These are phyloP conservation scores for Amanita phalloides DNA, from an alignment of 768 basidiomycete genomes.

Conservation along the genomic window DNA sequence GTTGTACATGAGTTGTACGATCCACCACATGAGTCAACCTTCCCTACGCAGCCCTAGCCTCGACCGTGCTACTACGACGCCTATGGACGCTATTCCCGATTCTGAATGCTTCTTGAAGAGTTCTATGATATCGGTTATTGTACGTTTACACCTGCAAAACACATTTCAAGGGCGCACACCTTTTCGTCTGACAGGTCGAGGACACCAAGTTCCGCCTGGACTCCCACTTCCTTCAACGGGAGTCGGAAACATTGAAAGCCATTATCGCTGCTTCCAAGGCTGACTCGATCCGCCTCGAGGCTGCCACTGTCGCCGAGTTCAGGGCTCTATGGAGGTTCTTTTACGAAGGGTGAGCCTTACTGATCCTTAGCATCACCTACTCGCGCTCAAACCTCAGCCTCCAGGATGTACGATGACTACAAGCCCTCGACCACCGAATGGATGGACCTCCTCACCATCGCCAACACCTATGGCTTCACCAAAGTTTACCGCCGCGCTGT, in stretches of 20 bases:
- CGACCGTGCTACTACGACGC: not conserved
- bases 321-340: conserved; percentile 1
- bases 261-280: conserved; percentile 2
- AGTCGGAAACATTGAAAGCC: not conserved
- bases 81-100: conserved; percentile 1
- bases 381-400: conserved; percentile 2
- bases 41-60: conserved; percentile 1
- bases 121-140: conserved; percentile 2
- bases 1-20: too few relatives aligned
- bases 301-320: conserved; percentile 1
- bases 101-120: conserved; percentile 2
- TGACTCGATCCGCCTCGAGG: conserved; percentile 1
- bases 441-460: conserved; percentile 2
- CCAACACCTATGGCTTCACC: conserved; percentile 1
- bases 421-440: conserved; percentile 1
- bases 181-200: not conserved
- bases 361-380: not conserved
- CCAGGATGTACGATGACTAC: conserved; percentile 3
- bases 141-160: not conserved
- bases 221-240: conserved; percentile 2
- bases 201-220: conserved; percentile 1
- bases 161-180: not conserved
- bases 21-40: not conserved
- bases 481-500: conserved; percentile 2
- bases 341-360: conserved; percentile 1